Evolutionary conservation across 2,329 filamentous ascomycete species (phyloP), one percentile per base, ranked within the genome.

Genomic region (Mycogone perniciosa): DNA sequence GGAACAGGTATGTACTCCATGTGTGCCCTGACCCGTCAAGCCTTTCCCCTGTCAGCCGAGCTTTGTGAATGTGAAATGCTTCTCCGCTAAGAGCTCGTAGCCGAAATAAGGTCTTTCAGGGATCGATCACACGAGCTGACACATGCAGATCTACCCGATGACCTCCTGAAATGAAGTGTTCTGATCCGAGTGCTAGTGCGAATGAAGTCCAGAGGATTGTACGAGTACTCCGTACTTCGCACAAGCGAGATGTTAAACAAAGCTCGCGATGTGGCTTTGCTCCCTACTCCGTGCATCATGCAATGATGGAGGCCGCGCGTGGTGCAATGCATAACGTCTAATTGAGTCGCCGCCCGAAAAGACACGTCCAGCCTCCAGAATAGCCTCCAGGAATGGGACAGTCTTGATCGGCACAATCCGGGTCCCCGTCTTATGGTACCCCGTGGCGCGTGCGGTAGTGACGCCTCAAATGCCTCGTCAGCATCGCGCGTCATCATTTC

Each of bases 401-500:
- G 20, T 20, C 20, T 35, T 11, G 33, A 35, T 35, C 33, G 33
- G 33, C 33, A 11, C 20, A 11, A 35, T 35, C 33, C 11, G 33
- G 33, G 7, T 4, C 7, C 2, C 11, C 4, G 33, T 35, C 11
- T 35, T 11, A 35, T 20, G 20, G 20, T 11, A 35, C 11, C 33
- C 11, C 7, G 33, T 35, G 33, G 33, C 33, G 11, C 33, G 33
- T 11, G 33, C 11, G 33, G 33, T 35, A 11, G 33, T 35, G 33
- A 35, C 33, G 7, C 33, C 11, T 20, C 20, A 20, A 20, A 20
- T 20, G 20, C 20, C 20, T 20, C 3, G 47, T 50, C 39, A 44
- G 35, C 48, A 45, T 50, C 42, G 34, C 48, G 48, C 48, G 42
- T 44, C 48, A 34, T 45, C 42, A 45, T 30, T 50, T 35, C 33